Evolutionary conservation across 495 filamentous ascomycete species (phyloP), one percentile per base, ranked within the genome.

Genomic region (Talaromyces wortmannii): DNA sequence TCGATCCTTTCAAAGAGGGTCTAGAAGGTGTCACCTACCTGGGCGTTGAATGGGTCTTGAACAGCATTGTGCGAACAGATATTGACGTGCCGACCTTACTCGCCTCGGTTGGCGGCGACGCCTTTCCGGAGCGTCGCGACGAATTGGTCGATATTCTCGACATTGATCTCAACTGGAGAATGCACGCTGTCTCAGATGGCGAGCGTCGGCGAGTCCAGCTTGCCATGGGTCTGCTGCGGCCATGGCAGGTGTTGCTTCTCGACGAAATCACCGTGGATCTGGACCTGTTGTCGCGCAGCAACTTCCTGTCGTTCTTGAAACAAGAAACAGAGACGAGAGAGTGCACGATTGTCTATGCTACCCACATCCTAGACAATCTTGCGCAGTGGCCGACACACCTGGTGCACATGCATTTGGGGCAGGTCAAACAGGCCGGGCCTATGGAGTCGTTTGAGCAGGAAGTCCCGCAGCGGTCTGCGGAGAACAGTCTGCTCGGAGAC

Each of bases 221-320:
- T 18, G 90, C 91, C 13, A 97, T 99, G 94, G 94, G 94, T 0
- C 70, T 99, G 43, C 73, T 99, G 15, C 78, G 92, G n/a, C 94
- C 94, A 6, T 99, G 94, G 94, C 80, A 79, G 30, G 85, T 97
- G 5, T 70, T 99, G 43, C 73, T 99, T 59, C 79, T 99, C 13
- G 94, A 99, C 64, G 94, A 99, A 73, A 94, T 99, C 60, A 99
- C 94, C 2, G 95, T 99, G 5, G 94, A 99, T 67, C 67, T 99
- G 57, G 94, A 99, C 61, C 76, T 99, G 30, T 78, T 97, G 56
- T 87, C 81, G 31, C 78, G 94, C 11, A 81, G 80, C 56, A 86
- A 91, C 61, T 99, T 99, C 67, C 75, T 99, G n/a, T 69, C 74
- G 3, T 99, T 91, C 66, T 65, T 99, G 63, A 89, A 90, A 65